Evolutionary conservation across 202 grass and related monocot species (phyloP).

Genomic region (Zizania palustris): DNA sequence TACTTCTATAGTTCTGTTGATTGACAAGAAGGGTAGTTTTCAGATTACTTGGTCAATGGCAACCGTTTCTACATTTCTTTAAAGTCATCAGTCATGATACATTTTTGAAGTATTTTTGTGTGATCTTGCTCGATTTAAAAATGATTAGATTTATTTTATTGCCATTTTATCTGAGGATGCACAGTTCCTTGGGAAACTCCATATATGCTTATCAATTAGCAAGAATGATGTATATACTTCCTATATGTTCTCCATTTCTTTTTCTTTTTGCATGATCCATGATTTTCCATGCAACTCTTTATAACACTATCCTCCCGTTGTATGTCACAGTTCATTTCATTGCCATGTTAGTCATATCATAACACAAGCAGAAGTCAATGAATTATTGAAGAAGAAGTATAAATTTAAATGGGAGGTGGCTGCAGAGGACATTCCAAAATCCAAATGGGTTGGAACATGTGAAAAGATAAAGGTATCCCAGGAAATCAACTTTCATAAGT

Average conservation of each 20-base stretch:
- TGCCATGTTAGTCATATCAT: constrained; percentile 57
- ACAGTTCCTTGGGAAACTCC: constrained; percentile 7
- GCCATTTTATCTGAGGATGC: constrained; percentile 7
- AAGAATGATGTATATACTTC: not conserved
- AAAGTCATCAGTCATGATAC: not conserved
- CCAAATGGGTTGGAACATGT: constrained; percentile 83
- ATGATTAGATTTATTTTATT: not conserved
- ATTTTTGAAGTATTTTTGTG: not conserved
- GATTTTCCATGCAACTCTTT: not conserved
- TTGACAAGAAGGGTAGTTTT: not conserved
- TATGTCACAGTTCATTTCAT: constrained; percentile 70
- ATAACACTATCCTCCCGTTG: not conserved
- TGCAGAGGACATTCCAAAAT: constrained; percentile 54
- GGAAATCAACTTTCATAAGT: not conserved
- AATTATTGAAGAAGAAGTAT: constrained; percentile 56
- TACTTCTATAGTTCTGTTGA: constrained; percentile 15
- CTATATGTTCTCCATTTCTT: constrained; percentile 4
- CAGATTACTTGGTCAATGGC: constrained; percentile 8
- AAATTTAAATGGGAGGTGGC: constrained; percentile 90
- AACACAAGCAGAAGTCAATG: constrained; percentile 63
- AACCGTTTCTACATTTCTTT: not conserved
- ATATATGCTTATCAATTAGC: not conserved
- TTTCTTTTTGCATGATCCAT: not conserved
- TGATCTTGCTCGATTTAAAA: not conserved
- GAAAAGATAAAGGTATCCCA: constrained; percentile 48